Evolutionary conservation across 1,139 yeast species (phyloP).

Genomic region (Candida sojae): DNA sequence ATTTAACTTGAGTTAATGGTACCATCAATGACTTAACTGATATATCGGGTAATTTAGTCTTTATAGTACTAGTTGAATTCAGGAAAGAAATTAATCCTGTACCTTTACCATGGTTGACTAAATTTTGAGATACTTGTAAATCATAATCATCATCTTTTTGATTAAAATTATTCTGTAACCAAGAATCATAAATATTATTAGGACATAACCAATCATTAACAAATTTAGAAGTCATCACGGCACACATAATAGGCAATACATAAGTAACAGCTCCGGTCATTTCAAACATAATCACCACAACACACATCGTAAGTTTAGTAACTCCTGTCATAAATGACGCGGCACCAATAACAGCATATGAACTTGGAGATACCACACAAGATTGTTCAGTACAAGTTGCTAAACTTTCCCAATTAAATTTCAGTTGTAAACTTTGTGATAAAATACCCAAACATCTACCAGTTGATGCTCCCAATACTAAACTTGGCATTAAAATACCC

Average conservation of each 20-base stretch:
- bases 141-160: constrained; percentile 6
- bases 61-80: constrained; percentile 29
- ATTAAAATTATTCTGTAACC: constrained; percentile 37
- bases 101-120: constrained; percentile 40
- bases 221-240: constrained; percentile 54
- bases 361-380: constrained; percentile 56
- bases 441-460: constrained; percentile 71
- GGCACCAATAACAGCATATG: constrained; percentile 64
- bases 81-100: constrained; percentile 41
- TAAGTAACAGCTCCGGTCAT: constrained; percentile 61
- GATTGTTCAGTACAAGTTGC: constrained; percentile 54
- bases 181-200: constrained; percentile 51
- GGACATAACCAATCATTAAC: constrained; percentile 49
- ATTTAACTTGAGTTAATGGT: constrained; percentile 28
- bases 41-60: constrained; percentile 37
- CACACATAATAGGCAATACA: constrained; percentile 60
- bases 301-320: constrained; percentile 57
- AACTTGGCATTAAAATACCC: constrained; percentile 72
- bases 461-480: constrained; percentile 67
- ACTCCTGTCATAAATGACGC: constrained; percentile 60
- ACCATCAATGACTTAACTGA: constrained; percentile 33
- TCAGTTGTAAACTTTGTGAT: constrained; percentile 50
- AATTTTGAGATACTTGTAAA: constrained; percentile 6
- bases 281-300: constrained; percentile 59
- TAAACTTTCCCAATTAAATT: constrained; percentile 39